phyloP scores from a whole-genome alignment of 805 yeast genomes.

The Yarrowia alimentaria region DNA sequence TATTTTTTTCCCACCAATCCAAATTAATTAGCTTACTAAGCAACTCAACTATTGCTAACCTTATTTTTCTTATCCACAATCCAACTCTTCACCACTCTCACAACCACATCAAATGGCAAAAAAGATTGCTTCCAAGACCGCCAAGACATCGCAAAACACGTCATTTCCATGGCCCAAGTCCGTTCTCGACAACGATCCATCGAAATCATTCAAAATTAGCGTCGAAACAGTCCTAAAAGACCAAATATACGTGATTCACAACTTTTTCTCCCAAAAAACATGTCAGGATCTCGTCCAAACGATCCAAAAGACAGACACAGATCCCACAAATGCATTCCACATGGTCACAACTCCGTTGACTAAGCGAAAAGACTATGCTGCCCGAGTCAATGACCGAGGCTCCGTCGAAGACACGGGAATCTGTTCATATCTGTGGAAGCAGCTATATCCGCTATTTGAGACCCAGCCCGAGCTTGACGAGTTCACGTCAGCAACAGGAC shows the following conservation, averaged over 20 bases:
- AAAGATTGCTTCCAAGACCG: background rate
- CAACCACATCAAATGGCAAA: slow-evolving; percentile 1
- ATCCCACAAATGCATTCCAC: background rate
- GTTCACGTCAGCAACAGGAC: slow-evolving; percentile 39
- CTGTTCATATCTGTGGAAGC: slow-evolving; percentile 47
- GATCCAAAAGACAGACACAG: slow-evolving; percentile 26
- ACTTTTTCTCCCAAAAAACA: slow-evolving; percentile 26
- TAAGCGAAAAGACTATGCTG: slow-evolving; percentile 52
- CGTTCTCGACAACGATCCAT: slow-evolving; percentile 17
- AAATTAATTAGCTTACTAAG: too few species aligned
- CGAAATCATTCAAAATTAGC: slow-evolving; percentile 3
- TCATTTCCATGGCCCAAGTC: slow-evolving; percentile 16
- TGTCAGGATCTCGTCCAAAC: slow-evolving; percentile 32
- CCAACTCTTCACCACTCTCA: background rate
- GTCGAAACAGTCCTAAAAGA: slow-evolving; percentile 19
- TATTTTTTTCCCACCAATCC: too few species aligned
- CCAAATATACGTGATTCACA: slow-evolving; percentile 31
- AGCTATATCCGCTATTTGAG: slow-evolving; percentile 37
- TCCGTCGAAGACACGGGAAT: slow-evolving; percentile 43
- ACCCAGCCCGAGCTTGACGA: background rate
- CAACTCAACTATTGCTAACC: too few species aligned
- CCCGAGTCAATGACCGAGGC: slow-evolving; percentile 55
- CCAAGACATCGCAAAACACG: background rate
- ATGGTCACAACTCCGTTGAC: slow-evolving; percentile 45
- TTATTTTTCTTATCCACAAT: background rate